Evolutionary conservation across 176 grass and related monocot species (phyloP).

Genomic region (Avena eriantha): DNA sequence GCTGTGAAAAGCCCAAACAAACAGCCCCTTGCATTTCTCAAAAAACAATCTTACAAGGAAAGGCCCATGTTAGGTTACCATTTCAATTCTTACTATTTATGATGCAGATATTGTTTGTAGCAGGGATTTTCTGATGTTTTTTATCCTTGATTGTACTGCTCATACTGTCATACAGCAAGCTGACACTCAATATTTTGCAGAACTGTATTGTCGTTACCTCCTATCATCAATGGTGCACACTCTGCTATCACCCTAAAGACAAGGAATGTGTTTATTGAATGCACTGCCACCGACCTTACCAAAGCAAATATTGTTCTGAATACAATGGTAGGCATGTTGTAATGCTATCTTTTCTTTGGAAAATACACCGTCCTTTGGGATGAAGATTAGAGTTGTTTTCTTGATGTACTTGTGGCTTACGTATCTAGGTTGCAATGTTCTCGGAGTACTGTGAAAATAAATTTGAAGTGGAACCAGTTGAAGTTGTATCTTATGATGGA

Average conservation of each 20-base stretch:
- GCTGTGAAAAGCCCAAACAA: too few species aligned
- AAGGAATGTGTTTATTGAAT: conserved; percentile 93
- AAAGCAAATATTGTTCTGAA: conserved; percentile 98
- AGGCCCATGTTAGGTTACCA: conserved; percentile 25
- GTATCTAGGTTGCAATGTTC: conserved; percentile 88
- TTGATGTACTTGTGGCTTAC: conserved; percentile 37
- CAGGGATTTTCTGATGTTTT: neutral
- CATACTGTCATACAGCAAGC: neutral
- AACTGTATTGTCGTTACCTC: conserved; percentile 85
- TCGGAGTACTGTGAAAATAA: conserved; percentile 89
- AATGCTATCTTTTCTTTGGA: conserved; percentile 18
- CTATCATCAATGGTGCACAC: conserved; percentile 96
- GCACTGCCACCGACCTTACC: conserved; percentile 94
- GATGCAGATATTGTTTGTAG: conserved; percentile 3
- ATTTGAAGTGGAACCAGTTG: conserved; percentile 95
- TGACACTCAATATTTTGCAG: conserved; percentile 56
- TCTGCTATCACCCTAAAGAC: conserved; percentile 88
- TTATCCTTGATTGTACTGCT: neutral
- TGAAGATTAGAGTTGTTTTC: conserved; percentile 37
- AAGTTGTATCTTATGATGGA: conserved; percentile 74
- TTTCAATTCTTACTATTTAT: conserved; percentile 5
- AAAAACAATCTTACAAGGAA: neutral
- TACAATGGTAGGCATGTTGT: conserved; percentile 74
- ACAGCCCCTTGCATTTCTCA: too few species aligned
- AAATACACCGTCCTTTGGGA: conserved; percentile 2